Conservation (phyloP, 352 stramenopile genomes). For the Aphanomyces astaci region DNA sequence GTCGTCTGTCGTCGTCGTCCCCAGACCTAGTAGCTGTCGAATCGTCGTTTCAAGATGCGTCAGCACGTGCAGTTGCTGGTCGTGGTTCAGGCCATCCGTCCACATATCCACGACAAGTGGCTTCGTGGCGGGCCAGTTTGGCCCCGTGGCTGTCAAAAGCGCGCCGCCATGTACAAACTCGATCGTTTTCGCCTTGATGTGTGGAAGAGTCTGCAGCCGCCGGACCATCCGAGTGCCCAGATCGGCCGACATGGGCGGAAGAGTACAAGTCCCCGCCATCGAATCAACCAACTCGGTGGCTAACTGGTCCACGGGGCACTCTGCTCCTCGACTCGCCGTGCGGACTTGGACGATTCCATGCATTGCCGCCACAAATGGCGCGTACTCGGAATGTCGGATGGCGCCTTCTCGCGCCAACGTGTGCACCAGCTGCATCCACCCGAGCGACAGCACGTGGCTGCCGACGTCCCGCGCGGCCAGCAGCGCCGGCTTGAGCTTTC, state of each 20-base stretch:
- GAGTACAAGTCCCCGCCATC: background rate
- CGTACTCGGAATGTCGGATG: constrained; percentile 1
- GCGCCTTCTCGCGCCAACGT: constrained; percentile 7
- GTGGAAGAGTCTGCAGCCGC: background rate
- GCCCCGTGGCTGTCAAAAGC: background rate
- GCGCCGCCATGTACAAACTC: background rate
- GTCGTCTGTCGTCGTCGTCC: too few relatives aligned
- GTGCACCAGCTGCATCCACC: constrained; percentile 18
- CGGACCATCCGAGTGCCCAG: background rate
- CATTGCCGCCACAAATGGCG: constrained; percentile 1
- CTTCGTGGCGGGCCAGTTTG: too few relatives aligned
- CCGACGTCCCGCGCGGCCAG: background rate
- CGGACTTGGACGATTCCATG: background rate
- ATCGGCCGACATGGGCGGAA: background rate
- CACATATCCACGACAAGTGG: background rate
- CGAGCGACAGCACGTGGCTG: background rate
- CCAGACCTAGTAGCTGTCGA: too few relatives aligned
- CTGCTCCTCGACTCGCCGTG: background rate
- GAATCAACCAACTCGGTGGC: background rate
- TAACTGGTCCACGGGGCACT: background rate
- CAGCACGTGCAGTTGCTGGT: too few relatives aligned
- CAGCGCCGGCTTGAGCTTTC: constrained; percentile 1
- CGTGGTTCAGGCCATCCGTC: background rate
- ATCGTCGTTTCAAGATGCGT: too few relatives aligned
- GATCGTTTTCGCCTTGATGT: background rate